Conservation (phyloP, 2,329 filamentous ascomycete species). For the Drechmeria coniospora region DNA sequence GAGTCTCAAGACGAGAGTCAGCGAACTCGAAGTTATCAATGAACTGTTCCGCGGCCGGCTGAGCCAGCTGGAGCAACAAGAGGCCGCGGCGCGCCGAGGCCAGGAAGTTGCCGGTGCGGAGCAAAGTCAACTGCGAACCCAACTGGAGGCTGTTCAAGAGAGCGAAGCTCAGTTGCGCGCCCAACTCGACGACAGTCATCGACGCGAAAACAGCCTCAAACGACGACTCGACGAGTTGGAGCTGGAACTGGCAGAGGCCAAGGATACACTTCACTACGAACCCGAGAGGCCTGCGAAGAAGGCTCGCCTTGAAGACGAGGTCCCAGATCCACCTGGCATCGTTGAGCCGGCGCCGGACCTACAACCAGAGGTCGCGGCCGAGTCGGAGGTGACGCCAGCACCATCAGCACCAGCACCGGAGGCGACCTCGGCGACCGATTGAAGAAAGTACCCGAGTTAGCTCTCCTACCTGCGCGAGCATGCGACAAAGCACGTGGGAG, state of each 20-base stretch:
- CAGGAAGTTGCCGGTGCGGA: constrained; percentile 40
- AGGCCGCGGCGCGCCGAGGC: constrained; percentile 48
- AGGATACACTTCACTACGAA: constrained; percentile 5
- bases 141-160: constrained; percentile 32
- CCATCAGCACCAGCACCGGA: too few species aligned
- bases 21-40: constrained; percentile 90
- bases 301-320: constrained; percentile 3
- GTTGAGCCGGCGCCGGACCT: too few species aligned
- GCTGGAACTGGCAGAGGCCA: constrained; percentile 30
- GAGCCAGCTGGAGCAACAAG: constrained; percentile 63
- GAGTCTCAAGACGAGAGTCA: constrained; percentile 84
- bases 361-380: too few species aligned
- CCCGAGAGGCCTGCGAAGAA: constrained; percentile 6
- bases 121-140: constrained; percentile 39
- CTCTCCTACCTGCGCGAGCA: too few species aligned
- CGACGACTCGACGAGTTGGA: constrained; percentile 68
- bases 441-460: too few species aligned
- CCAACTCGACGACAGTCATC: constrained; percentile 61
- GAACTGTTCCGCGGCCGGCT: constrained; percentile 64
- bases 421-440: too few species aligned
- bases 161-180: constrained; percentile 32
- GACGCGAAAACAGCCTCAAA: constrained; percentile 69
- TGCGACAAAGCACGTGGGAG: too few species aligned
- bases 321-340: not conserved
- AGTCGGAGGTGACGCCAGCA: too few species aligned